Conservation (phyloP, 164 flowering plant genomes). For the Cinnamomum chago region DNA sequence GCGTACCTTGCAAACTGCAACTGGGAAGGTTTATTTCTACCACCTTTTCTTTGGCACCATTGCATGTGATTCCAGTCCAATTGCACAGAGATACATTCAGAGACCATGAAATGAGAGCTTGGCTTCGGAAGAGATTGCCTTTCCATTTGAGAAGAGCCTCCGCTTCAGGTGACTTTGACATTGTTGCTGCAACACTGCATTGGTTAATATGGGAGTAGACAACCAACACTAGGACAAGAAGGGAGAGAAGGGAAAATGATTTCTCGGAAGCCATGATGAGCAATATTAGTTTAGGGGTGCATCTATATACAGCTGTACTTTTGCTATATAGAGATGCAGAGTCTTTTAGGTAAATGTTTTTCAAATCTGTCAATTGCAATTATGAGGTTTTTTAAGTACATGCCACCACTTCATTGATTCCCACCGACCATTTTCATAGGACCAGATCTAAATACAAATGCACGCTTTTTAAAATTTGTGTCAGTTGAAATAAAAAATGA, state of each 20-base stretch:
- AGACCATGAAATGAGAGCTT: conserved; percentile 5
- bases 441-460: too few species aligned
- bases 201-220: background rate
- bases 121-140: background rate
- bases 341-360: too few species aligned
- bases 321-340: too few species aligned
- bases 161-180: background rate
- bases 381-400: too few species aligned
- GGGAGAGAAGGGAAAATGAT: background rate
- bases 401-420: too few species aligned
- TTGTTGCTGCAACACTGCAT: background rate
- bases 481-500: too few species aligned
- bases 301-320: too few species aligned
- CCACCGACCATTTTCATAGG: too few species aligned
- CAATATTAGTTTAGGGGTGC: too few species aligned
- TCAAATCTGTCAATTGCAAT: too few species aligned
- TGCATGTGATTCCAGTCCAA: conserved; percentile 21
- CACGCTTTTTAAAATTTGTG: too few species aligned
- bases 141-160: background rate
- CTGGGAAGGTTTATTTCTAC: conserved; percentile 6
- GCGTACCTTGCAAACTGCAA: conserved; percentile 11
- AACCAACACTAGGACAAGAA: background rate
- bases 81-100: background rate
- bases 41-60: conserved; percentile 4
- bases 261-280: background rate